phyloP scores from a whole-genome alignment of 2,329 filamentous ascomycete genomes.

The Hypomyces perniciosus region DNA sequence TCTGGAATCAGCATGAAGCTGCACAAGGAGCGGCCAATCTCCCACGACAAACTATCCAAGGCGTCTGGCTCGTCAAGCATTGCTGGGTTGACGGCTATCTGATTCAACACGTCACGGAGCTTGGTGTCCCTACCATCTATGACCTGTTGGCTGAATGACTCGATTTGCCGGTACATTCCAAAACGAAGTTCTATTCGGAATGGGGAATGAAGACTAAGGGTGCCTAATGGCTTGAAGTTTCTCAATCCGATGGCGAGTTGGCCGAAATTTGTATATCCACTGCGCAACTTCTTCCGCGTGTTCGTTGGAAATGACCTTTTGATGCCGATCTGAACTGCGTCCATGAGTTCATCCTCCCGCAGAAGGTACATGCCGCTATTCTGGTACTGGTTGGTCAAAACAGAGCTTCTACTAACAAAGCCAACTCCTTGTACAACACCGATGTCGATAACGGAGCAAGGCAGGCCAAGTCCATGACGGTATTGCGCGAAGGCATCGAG shows the following conservation, averaged over 20 bases:
- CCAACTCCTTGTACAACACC: slow-evolving; percentile 32
- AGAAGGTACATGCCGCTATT: slow-evolving; percentile 5
- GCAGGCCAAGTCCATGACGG: slow-evolving; percentile 28
- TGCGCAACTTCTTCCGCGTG: too few relatives aligned
- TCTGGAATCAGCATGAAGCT: neutral
- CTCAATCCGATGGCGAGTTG: too few relatives aligned
- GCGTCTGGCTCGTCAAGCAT: neutral
- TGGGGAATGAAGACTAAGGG: too few relatives aligned
- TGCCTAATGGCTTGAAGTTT: too few relatives aligned
- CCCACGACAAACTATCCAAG: neutral
- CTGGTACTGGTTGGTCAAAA: too few relatives aligned
- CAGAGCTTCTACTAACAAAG: slow-evolving; percentile 22
- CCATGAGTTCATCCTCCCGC: neutral
- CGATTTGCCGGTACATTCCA: neutral
- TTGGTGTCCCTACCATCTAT: neutral
- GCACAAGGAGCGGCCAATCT: slow-evolving; percentile 10
- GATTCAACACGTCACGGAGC: neutral
- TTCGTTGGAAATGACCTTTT: too few relatives aligned
- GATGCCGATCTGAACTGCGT: too few relatives aligned
- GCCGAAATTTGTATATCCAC: too few relatives aligned
- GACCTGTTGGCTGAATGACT: neutral
- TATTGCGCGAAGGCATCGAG: slow-evolving; percentile 34
- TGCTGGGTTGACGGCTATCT: neutral
- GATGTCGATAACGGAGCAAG: slow-evolving; percentile 34
- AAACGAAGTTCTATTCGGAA: too few relatives aligned